Evolutionary conservation across 805 yeast species (phyloP).

Genomic region (Kazachstania taianensis): DNA sequence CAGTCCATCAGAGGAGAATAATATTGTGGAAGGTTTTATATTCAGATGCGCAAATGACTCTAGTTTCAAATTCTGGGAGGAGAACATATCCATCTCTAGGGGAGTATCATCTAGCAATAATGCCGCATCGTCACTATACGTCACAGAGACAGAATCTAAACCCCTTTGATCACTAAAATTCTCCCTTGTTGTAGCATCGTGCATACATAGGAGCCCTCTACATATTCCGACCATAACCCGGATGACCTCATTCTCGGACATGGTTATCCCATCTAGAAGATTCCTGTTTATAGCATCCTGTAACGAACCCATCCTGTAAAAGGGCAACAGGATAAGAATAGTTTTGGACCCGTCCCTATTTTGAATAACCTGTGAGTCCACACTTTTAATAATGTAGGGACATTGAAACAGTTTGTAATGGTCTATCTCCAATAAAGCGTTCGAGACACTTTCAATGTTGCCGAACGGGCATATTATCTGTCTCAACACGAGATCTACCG

Average conservation of each 20-base stretch:
- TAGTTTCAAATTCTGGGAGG: slow-evolving; percentile 1
- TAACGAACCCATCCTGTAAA: slow-evolving; percentile 58
- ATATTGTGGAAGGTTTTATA: slow-evolving; percentile 79
- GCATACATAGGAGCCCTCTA: slow-evolving; percentile 69
- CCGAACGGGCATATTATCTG: slow-evolving; percentile 86
- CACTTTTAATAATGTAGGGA: slow-evolving; percentile 55
- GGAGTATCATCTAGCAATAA: slow-evolving; percentile 13
- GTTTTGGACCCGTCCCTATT: slow-evolving; percentile 74
- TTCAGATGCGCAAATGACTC: slow-evolving; percentile 67
- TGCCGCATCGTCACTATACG: slow-evolving; percentile 23
- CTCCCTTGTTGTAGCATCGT: slow-evolving; percentile 28
- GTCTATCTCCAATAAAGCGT: slow-evolving; percentile 69
- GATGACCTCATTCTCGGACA: slow-evolving; percentile 57
- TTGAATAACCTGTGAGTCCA: slow-evolving; percentile 63
- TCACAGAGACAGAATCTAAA: slow-evolving; percentile 12
- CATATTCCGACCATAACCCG: slow-evolving; percentile 57
- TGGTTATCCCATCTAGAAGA: slow-evolving; percentile 41
- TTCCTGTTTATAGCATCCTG: slow-evolving; percentile 70
- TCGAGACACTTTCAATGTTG: slow-evolving; percentile 51
- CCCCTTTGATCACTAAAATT: slow-evolving; percentile 4
- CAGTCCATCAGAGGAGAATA: slow-evolving; percentile 62
- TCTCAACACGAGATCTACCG: slow-evolving; percentile 54
- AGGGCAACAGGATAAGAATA: slow-evolving; percentile 72
- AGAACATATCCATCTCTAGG: slow-evolving; percentile 4
- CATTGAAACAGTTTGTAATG: slow-evolving; percentile 61